Percentiles rank a stretch among this genome's conserved stretches.
Evolutionary conservation across 768 basidiomycete species (phyloP).

Genomic region (Gymnopilus junonius): DNA sequence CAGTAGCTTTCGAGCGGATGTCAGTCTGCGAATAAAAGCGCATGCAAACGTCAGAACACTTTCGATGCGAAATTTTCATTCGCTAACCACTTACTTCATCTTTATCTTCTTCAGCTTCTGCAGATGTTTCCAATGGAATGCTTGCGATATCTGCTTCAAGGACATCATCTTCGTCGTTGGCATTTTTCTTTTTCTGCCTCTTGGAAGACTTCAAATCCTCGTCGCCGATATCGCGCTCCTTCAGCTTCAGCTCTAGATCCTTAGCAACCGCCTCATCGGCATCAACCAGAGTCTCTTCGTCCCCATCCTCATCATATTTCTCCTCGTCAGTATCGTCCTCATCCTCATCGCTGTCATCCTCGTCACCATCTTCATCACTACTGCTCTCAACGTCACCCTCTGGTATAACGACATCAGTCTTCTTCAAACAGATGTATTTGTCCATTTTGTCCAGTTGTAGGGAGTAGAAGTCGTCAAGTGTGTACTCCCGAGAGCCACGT

Average conservation of each 20-base stretch:
- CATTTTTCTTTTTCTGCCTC: not conserved
- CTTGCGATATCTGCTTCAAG: not conserved
- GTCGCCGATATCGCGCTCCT: not conserved
- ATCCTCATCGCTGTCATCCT: conserved; percentile 59
- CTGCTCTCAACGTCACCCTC: conserved; percentile 67
- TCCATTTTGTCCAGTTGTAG: conserved; percentile 88
- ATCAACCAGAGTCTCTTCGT: conserved; percentile 33
- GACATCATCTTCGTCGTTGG: not conserved
- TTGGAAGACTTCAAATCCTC: not conserved
- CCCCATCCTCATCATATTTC: conserved; percentile 39
- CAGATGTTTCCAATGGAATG: not conserved
- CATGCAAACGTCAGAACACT: not conserved
- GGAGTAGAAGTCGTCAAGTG: conserved; percentile 86
- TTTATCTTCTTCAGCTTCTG: not conserved
- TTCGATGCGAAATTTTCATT: not conserved
- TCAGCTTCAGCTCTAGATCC: conserved; percentile 15
- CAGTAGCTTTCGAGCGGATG: conserved; percentile 39
- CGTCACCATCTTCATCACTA: conserved; percentile 62
- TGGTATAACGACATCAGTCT: conserved; percentile 62
- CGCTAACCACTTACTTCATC: not conserved
- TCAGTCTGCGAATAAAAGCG: conserved; percentile 27
- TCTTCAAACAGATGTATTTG: conserved; percentile 71
- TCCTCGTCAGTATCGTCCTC: conserved; percentile 51
- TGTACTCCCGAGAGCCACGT: conserved; percentile 81
- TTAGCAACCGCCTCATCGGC: conserved; percentile 26